Conservation (phyloP, 2,329 filamentous ascomycete genomes). For the Tympanopsis confertula region DNA sequence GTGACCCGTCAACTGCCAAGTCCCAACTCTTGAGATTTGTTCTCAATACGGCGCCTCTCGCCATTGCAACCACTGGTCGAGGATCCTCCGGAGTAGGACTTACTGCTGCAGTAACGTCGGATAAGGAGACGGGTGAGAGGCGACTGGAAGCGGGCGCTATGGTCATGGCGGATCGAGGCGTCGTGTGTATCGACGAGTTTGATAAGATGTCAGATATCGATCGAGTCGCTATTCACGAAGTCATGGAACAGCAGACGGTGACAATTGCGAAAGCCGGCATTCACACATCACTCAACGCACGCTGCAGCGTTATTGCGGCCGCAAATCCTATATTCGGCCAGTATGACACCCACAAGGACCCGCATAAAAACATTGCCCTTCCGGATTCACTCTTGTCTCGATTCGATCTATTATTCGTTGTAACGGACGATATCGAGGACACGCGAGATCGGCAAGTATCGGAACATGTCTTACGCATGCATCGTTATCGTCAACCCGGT, state of each 20-base stretch:
- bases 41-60: constrained; percentile 87
- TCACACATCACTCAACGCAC: constrained; percentile 90
- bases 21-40: constrained; percentile 97
- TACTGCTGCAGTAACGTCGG: constrained; percentile 87
- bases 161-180: constrained; percentile 92
- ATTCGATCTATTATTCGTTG: constrained; percentile 95
- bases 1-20: constrained; percentile 95
- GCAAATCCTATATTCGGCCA: constrained; percentile 97
- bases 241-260: constrained; percentile 99
- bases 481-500: constrained; percentile 83
- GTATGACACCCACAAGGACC: constrained; percentile 96
- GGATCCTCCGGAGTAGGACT: constrained; percentile 96
- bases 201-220: constrained; percentile 99
- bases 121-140: constrained; percentile 94
- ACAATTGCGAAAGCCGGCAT: constrained; percentile 98
- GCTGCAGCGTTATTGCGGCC: constrained; percentile 90
- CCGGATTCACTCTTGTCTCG: constrained; percentile 92
- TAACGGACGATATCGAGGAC: constrained; percentile 97
- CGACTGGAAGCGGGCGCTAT: constrained; percentile 94
- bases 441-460: constrained; percentile 81
- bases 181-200: constrained; percentile 98
- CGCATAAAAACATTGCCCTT: constrained; percentile 94
- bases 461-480: constrained; percentile 95
- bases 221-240: constrained; percentile 96
- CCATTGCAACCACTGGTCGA: constrained; percentile 92